These are phyloP conservation scores for Sambucus nigra DNA, from an alignment of 129 eudicot species.

Conservation along the genomic window DNA sequence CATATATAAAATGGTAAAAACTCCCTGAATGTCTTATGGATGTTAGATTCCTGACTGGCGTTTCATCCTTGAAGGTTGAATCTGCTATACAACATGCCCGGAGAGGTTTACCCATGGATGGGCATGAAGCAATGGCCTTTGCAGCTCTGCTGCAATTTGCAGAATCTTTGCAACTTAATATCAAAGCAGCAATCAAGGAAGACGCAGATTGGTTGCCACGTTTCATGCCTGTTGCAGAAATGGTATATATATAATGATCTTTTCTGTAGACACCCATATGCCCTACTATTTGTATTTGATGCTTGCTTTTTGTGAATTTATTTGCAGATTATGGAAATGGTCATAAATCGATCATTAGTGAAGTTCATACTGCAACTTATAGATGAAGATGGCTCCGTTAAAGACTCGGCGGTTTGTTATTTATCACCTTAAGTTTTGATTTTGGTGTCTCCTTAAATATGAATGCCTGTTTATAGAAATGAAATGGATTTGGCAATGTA, in stretches of 20 bases:
- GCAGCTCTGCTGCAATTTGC: slow-evolving; percentile 43
- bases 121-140: slow-evolving; percentile 65
- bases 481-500: neutral
- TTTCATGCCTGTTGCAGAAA: slow-evolving; percentile 70
- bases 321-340: slow-evolving; percentile 62
- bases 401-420: slow-evolving; percentile 81
- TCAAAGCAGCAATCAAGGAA: slow-evolving; percentile 61
- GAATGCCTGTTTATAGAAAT: neutral
- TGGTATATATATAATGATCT: slow-evolving; percentile 26
- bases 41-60: slow-evolving; percentile 7
- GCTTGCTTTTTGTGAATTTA: neutral
- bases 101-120: slow-evolving; percentile 50
- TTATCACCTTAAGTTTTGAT: neutral
- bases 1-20: neutral
- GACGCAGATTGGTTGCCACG: slow-evolving; percentile 54
- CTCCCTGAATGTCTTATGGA: neutral
- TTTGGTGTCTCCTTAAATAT: neutral
- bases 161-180: slow-evolving; percentile 55
- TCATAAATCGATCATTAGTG: slow-evolving; percentile 40
- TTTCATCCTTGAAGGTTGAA: slow-evolving; percentile 40
- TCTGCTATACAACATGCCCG: slow-evolving; percentile 55
- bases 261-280: neutral
- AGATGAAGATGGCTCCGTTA: slow-evolving; percentile 84
- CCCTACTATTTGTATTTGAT: slow-evolving; percentile 1
- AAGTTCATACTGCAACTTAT: slow-evolving; percentile 62